Evolutionary conservation across 345 rosid genomes (phyloP).

Genomic region (Tarenaya hassleriana): DNA sequence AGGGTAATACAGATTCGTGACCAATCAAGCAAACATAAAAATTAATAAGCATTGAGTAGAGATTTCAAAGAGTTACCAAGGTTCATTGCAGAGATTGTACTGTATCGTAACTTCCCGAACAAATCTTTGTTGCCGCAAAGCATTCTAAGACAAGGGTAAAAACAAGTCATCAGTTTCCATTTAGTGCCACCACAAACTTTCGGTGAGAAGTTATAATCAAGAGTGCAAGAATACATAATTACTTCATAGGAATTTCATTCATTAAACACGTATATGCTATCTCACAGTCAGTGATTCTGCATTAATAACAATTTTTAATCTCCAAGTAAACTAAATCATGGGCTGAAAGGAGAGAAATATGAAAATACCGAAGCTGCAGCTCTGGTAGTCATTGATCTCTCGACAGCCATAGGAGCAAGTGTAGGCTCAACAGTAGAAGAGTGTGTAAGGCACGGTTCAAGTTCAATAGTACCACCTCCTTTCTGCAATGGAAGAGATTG

Average conservation of each 20-base stretch:
- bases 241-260: too few relatives aligned
- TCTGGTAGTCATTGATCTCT: constrained; percentile 97
- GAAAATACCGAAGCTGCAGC: constrained; percentile 99
- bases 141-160: constrained; percentile 56
- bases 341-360: too few relatives aligned
- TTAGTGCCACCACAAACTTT: constrained; percentile 7
- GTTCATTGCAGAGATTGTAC: constrained; percentile 99
- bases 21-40: too few relatives aligned
- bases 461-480: constrained; percentile 96
- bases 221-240: too few relatives aligned
- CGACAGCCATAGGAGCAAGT: constrained; percentile 97
- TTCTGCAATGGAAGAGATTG: constrained; percentile 46
- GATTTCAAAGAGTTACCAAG: constrained; percentile 55
- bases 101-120: constrained; percentile 98
- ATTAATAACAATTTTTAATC: too few relatives aligned
- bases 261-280: too few relatives aligned
- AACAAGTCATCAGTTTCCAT: neutral
- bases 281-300: too few relatives aligned
- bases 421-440: constrained; percentile 96
- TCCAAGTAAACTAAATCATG: too few relatives aligned
- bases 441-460: constrained; percentile 92
- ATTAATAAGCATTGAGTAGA: too few relatives aligned
- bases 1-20: too few relatives aligned
- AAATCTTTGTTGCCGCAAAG: constrained; percentile 92
- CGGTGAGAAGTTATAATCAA: too few relatives aligned